Base-by-base conservation (phyloP, 371 early-diverging fungal genomes). In the Neoconidiobolus thromboides region DNA sequence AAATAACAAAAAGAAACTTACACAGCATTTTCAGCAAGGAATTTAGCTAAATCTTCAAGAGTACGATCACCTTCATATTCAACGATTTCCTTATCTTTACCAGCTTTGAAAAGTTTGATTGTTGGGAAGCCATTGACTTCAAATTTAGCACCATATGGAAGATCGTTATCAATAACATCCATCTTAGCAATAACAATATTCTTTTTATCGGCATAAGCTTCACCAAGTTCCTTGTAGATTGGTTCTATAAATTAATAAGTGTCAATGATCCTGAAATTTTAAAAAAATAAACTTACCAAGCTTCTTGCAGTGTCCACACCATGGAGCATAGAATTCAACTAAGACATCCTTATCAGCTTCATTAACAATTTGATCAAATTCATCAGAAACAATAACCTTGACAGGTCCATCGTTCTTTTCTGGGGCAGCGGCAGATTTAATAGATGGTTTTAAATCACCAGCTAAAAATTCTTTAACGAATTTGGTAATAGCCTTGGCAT, bases 91-190 rank as follows among this genome's bases (percentile, higher is more conserved):
- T 77, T 72, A 60, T 73, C 75, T 37, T 55, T 50, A 49, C 86
- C 89, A 48, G 89, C 93, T 79, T 91, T 91, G 78, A 90, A 81
- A 65, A 95, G 77, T 69, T 86, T 86, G 60, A 96, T 75, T 53
- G 96, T 96, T 51, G 96, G 97, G 91, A 93, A 96, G n/a, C 93
- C 95, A 65, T 78, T 64, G 60, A 96, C 65, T 55, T 74, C 68
- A 75, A 90, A 83, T 6, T 75, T 76, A 53, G 75, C 75, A 61
- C 68, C 71, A 15, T 77, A 64, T 12, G 96, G 95, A 50, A 96
- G 66, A 63, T 96, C 97, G 74, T 96, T 96, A 63, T 82, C 89
- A 48, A 91, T 91, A 67, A 84, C 92, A 65, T 96, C 96, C 82
- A 95, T 78, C 81, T 95, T 95, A 72, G 93, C 91, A 64, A 96